These are phyloP conservation scores for Davidsoniella australis DNA, from an alignment of 2,329 filamentous ascomycete species.

Conservation along the genomic window DNA sequence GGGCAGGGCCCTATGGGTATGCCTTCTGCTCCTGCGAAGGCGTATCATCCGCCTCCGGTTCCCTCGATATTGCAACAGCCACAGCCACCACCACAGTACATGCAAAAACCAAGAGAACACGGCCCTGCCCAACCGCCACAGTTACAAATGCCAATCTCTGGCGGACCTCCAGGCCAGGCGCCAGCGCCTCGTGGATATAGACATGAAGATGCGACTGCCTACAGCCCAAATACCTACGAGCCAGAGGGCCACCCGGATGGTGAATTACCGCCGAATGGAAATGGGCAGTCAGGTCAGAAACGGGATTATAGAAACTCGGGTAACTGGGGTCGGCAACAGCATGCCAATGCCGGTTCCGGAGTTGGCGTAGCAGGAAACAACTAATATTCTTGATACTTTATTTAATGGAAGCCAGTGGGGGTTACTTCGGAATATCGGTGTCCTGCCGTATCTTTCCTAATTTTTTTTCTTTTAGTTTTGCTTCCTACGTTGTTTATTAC, in stretches of 20 bases:
- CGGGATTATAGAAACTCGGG: slow-evolving; percentile 36
- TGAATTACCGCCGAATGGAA: slow-evolving; percentile 24
- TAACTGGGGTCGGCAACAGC: slow-evolving; percentile 24
- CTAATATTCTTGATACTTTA: slow-evolving; percentile 14
- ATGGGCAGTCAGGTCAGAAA: slow-evolving; percentile 19
- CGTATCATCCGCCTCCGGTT: slow-evolving; percentile 4
- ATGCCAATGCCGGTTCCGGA: slow-evolving; percentile 22
- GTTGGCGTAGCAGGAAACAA: slow-evolving; percentile 31
- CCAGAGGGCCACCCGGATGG: slow-evolving; percentile 29
- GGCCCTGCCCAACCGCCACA: slow-evolving; percentile 8
- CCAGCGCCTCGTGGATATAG: slow-evolving; percentile 7
- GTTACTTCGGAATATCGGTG: neutral
- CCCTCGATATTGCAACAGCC: slow-evolving; percentile 12
- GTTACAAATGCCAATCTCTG: slow-evolving; percentile 3
- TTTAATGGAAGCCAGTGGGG: neutral
- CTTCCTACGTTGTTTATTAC: slow-evolving; percentile 1
- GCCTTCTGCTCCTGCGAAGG: slow-evolving; percentile 3
- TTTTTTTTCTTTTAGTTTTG: slow-evolving; percentile 12
- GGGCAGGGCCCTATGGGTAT: neutral
- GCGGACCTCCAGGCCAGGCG: slow-evolving; percentile 1
- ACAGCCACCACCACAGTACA: slow-evolving; percentile 8
- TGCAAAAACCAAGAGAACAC: slow-evolving; percentile 8
- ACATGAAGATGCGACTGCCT: slow-evolving; percentile 8
- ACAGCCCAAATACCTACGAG: slow-evolving; percentile 23
- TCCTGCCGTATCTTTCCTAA: slow-evolving; percentile 12